phyloP scores from a whole-genome alignment of 306 rosid genomes.

The Castanea crenata region DNA sequence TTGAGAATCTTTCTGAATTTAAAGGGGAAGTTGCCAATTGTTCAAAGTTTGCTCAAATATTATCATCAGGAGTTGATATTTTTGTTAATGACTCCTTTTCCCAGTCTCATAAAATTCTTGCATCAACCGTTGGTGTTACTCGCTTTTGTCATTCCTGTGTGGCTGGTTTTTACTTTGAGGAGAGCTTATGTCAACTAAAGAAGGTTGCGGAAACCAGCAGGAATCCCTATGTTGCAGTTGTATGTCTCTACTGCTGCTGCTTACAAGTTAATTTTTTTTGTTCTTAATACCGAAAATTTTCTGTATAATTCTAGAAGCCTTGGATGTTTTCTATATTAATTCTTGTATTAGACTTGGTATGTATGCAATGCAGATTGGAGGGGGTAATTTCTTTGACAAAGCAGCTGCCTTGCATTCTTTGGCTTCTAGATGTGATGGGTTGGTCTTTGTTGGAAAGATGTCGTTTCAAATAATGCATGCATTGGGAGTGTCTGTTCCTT shows the following conservation, averaged over 20 bases:
- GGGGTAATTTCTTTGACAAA: slow-evolving; percentile 61
- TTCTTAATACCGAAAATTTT: slow-evolving; percentile 9
- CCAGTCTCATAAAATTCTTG: slow-evolving; percentile 73
- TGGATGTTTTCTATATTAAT: background rate
- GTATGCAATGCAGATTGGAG: slow-evolving; percentile 70
- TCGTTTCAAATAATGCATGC: slow-evolving; percentile 88
- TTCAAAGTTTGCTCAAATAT: slow-evolving; percentile 52
- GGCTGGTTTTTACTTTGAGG: slow-evolving; percentile 89
- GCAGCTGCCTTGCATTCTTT: slow-evolving; percentile 68
- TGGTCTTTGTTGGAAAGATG: slow-evolving; percentile 86
- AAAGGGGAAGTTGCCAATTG: slow-evolving; percentile 84
- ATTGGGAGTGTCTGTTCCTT: slow-evolving; percentile 61
- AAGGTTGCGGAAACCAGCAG: slow-evolving; percentile 40
- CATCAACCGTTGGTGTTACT: slow-evolving; percentile 84
- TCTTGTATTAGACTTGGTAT: slow-evolving; percentile 15
- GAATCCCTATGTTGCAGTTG: slow-evolving; percentile 83
- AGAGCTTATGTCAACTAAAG: slow-evolving; percentile 50
- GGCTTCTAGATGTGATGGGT: slow-evolving; percentile 68
- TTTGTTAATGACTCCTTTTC: slow-evolving; percentile 87
- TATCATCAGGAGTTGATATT: slow-evolving; percentile 72
- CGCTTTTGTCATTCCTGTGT: slow-evolving; percentile 69
- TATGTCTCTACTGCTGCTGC: slow-evolving; percentile 36
- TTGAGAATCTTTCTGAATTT: slow-evolving; percentile 63
- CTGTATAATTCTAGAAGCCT: slow-evolving; percentile 15
- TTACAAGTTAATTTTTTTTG: too few relatives aligned